A percentile compares a stretch with the other conserved stretches of the same genome.
Evolutionary conservation across 208 protist genomes (phyloP).

Genomic region (Phytomonas francai): DNA sequence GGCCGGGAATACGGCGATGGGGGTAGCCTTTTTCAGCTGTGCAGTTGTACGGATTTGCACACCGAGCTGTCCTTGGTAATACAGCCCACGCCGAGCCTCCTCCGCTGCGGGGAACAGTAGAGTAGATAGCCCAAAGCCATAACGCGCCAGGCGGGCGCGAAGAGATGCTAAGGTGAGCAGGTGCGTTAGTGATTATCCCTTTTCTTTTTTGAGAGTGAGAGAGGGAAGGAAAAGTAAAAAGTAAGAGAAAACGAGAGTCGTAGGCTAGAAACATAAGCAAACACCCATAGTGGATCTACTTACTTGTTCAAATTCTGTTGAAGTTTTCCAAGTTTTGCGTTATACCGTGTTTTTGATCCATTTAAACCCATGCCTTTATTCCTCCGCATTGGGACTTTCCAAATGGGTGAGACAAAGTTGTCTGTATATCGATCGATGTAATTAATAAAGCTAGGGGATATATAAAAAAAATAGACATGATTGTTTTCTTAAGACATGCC

Average conservation of each 20-base stretch:
- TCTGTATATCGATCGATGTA: neutral
- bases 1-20: slow-evolving; percentile 19
- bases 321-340: too few species aligned
- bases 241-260: neutral
- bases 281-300: too few species aligned
- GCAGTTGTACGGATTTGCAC: slow-evolving; percentile 3
- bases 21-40: slow-evolving; percentile 4
- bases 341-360: neutral
- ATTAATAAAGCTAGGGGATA: too few species aligned
- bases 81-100: neutral
- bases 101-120: neutral
- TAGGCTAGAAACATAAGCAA: neutral
- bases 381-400: too few species aligned
- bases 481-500: neutral
- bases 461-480: neutral
- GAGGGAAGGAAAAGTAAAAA: neutral
- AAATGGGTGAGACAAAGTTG: too few species aligned
- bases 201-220: neutral
- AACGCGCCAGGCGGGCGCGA: neutral
- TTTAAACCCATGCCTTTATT: too few species aligned
- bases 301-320: too few species aligned
- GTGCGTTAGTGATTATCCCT: neutral
- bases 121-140: neutral
- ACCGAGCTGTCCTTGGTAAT: neutral
- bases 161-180: neutral